These are phyloP conservation scores for Septoria petroselini DNA, from an alignment of 2,329 filamentous ascomycete genomes.

Conservation along the genomic window DNA sequence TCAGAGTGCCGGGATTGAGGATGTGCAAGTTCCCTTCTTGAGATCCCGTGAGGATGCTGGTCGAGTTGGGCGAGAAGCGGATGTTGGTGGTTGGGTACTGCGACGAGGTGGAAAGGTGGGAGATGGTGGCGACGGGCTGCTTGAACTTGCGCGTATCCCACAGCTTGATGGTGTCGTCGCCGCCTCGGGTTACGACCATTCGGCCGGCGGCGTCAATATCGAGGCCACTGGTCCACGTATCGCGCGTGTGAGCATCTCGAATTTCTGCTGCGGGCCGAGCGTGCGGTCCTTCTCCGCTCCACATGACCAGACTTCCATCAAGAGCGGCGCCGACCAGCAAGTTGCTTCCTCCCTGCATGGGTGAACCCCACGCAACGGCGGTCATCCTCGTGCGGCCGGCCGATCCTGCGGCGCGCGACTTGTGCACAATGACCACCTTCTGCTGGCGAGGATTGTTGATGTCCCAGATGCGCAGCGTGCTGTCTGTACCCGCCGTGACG, in stretches of 20 bases:
- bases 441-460: slow-evolving; percentile 86
- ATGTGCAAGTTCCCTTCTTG: slow-evolving; percentile 83
- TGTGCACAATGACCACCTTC: slow-evolving; percentile 92
- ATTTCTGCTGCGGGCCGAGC: slow-evolving; percentile 79
- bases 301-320: slow-evolving; percentile 89
- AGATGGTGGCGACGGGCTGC: slow-evolving; percentile 72
- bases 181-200: slow-evolving; percentile 84
- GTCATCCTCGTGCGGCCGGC: slow-evolving; percentile 94
- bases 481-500: slow-evolving; percentile 90
- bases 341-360: slow-evolving; percentile 72
- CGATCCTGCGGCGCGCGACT: slow-evolving; percentile 81
- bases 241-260: slow-evolving; percentile 72
- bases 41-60: slow-evolving; percentile 86
- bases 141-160: slow-evolving; percentile 98
- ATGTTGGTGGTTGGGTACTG: slow-evolving; percentile 85
- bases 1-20: slow-evolving; percentile 85
- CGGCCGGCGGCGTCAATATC: slow-evolving; percentile 89
- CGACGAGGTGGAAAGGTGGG: slow-evolving; percentile 77
- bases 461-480: slow-evolving; percentile 95
- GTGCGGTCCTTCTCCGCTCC: slow-evolving; percentile 83
- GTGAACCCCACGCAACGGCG: slow-evolving; percentile 78
- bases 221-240: slow-evolving; percentile 88
- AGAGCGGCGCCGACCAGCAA: slow-evolving; percentile 77
- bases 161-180: slow-evolving; percentile 88
- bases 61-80: slow-evolving; percentile 78